These are phyloP conservation scores for Guyanaporus albipodus DNA, from an alignment of 768 basidiomycete genomes.

Conservation along the genomic window DNA sequence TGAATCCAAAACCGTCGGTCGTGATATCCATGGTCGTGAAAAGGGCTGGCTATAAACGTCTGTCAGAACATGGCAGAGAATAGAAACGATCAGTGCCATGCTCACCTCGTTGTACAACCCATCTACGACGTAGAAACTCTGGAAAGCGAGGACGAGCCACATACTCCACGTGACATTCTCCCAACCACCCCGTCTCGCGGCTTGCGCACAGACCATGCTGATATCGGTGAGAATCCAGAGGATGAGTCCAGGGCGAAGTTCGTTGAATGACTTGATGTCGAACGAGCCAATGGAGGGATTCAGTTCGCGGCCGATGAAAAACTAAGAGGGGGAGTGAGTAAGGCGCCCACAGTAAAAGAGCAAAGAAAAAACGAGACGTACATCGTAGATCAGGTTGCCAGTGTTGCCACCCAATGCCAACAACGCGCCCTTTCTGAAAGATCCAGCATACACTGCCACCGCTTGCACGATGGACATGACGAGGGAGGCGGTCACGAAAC, in stretches of 20 bases:
- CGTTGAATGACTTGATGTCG: conserved; percentile 61
- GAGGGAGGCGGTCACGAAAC: conserved; percentile 79
- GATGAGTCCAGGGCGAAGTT: conserved; percentile 57
- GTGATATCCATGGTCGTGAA: conserved; percentile 98
- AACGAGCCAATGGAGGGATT: conserved; percentile 82
- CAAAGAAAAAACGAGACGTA: conserved; percentile 36
- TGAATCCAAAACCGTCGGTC: conserved; percentile 97
- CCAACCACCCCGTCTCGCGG: conserved; percentile 66
- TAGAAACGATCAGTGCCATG: background rate
- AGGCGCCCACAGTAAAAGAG: background rate
- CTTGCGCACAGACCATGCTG: conserved; percentile 89
- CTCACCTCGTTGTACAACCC: conserved; percentile 86
- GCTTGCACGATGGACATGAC: conserved; percentile 78
- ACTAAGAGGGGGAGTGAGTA: conserved; percentile 42
- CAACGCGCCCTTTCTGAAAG: conserved; percentile 65
- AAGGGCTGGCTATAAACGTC: conserved; percentile 65
- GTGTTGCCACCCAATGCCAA: conserved; percentile 93
- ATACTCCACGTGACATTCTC: conserved; percentile 78
- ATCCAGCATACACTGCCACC: conserved; percentile 60
- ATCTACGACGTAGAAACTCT: conserved; percentile 83
- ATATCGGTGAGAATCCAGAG: conserved; percentile 92
- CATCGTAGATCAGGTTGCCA: conserved; percentile 86
- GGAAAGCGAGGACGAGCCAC: conserved; percentile 84
- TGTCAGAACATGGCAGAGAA: background rate
- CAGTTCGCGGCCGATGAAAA: conserved; percentile 90